phyloP scores from a whole-genome alignment of 768 basidiomycete genomes.

The Mrakia blollopis region DNA sequence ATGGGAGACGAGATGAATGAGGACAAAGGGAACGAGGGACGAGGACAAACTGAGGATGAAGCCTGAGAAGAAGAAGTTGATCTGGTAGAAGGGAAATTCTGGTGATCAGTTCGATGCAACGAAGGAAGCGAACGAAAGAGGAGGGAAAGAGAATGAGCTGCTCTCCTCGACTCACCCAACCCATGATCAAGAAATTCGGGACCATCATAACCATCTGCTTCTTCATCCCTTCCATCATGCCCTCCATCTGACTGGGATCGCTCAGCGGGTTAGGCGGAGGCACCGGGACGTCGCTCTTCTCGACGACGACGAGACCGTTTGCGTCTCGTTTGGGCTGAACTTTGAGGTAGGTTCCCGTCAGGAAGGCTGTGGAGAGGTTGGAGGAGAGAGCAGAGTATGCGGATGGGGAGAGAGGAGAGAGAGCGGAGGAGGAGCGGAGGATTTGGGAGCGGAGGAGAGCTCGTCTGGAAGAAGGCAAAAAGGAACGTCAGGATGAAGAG shows the following conservation, averaged over 20 bases:
- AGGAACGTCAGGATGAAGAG: constrained; percentile 21
- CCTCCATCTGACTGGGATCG: constrained; percentile 90
- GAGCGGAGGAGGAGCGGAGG: constrained; percentile 70
- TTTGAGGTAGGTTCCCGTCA: constrained; percentile 72
- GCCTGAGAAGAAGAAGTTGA: constrained; percentile 98
- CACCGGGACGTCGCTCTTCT: constrained; percentile 46
- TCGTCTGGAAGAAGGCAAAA: constrained; percentile 45
- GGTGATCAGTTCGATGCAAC: too few species aligned
- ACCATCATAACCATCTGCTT: constrained; percentile 76
- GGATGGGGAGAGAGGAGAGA: constrained; percentile 62
- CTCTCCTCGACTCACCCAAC: constrained; percentile 55
- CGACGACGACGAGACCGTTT: constrained; percentile 41
- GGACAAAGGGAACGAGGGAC: constrained; percentile 48
- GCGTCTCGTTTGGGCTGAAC: constrained; percentile 58
- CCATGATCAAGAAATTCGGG: constrained; percentile 91
- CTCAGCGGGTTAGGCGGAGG: constrained; percentile 71
- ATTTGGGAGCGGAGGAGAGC: constrained; percentile 71
- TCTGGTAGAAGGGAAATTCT: constrained; percentile 48
- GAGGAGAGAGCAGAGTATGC: constrained; percentile 43
- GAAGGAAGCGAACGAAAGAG: too few species aligned
- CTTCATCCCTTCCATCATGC: constrained; percentile 98
- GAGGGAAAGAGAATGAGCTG: too few species aligned
- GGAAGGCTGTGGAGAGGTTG: constrained; percentile 39
- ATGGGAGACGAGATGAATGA: neutral
- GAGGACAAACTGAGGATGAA: constrained; percentile 97